These are phyloP conservation scores for Beverwykella pulmonaria DNA, from an alignment of 495 filamentous ascomycete species.

Conservation along the genomic window DNA sequence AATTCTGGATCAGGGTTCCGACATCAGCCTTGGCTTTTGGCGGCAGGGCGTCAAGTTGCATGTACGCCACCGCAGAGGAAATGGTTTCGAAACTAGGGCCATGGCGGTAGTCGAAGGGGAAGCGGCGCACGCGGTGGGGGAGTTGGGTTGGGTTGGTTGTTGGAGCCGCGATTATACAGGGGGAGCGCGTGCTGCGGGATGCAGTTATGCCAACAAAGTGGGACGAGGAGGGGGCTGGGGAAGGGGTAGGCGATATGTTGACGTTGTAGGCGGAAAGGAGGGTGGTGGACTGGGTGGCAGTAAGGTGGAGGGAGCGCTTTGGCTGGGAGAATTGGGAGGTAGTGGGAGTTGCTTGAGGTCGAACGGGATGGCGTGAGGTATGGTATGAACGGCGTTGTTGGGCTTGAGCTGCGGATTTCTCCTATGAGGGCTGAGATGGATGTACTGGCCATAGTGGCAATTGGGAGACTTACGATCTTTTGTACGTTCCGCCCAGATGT, in stretches of 20 bases:
- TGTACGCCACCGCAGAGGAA: constrained; percentile 52
- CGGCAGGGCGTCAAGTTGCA: constrained; percentile 53
- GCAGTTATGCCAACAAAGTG: constrained; percentile 64
- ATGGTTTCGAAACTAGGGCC: constrained; percentile 46
- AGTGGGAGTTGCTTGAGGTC: background rate
- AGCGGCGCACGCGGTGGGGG: constrained; percentile 51
- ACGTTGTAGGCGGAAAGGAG: constrained; percentile 60
- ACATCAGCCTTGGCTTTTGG: constrained; percentile 49
- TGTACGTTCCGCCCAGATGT: constrained; percentile 40
- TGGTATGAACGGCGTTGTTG: constrained; percentile 43
- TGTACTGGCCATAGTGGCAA: background rate
- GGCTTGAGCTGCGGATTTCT: constrained; percentile 34
- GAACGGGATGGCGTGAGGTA: constrained; percentile 4
- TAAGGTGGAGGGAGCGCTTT: constrained; percentile 61
- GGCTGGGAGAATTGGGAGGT: constrained; percentile 41
- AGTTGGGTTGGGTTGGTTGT: constrained; percentile 47
- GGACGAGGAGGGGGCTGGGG: constrained; percentile 44
- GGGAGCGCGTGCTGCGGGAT: constrained; percentile 64
- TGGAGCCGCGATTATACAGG: constrained; percentile 68
- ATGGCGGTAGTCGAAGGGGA: constrained; percentile 63
- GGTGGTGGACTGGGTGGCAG: constrained; percentile 59
- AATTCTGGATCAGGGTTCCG: constrained; percentile 53
- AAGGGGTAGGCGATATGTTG: constrained; percentile 50
- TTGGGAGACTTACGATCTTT: constrained; percentile 36
- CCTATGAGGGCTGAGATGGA: constrained; percentile 18